Percentiles rank a stretch among this genome's conserved stretches.
phyloP scores from a whole-genome alignment of 2,329 filamentous ascomycete species.

The Phyllosticta capitalensis region DNA sequence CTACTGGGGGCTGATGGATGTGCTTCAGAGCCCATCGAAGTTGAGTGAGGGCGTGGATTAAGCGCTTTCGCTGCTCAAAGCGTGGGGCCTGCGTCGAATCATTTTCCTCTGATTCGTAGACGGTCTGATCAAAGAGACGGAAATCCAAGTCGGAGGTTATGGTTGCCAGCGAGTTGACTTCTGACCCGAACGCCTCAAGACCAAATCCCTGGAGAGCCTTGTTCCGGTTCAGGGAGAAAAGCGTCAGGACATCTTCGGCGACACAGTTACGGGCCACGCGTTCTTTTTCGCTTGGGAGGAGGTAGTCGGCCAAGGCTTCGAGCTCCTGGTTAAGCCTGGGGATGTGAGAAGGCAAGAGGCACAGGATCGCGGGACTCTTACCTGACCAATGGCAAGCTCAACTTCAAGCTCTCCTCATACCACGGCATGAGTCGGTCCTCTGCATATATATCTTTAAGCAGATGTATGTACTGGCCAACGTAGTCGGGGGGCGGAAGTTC shows the following conservation, averaged over 20 bases:
- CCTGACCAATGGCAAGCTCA: neutral
- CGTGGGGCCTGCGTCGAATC: neutral
- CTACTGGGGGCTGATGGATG: neutral
- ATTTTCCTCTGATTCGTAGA: neutral
- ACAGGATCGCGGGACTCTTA: neutral
- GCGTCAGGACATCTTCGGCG: slow-evolving; percentile 15
- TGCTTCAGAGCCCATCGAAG: neutral
- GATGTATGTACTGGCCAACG: neutral
- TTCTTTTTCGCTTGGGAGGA: slow-evolving; percentile 37
- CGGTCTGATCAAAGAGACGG: slow-evolving; percentile 22
- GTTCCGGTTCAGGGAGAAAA: neutral
- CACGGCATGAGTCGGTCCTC: slow-evolving; percentile 1
- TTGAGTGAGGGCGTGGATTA: neutral
- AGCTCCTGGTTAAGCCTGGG: slow-evolving; percentile 38
- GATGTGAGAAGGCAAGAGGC: neutral
- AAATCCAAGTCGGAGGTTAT: slow-evolving; percentile 47
- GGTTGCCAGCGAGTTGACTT: slow-evolving; percentile 42
- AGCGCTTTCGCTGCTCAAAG: neutral
- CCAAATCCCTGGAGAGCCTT: neutral
- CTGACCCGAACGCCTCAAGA: slow-evolving; percentile 44
- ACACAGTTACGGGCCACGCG: slow-evolving; percentile 26
- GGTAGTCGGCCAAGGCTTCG: slow-evolving; percentile 34
- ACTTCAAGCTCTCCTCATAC: neutral
- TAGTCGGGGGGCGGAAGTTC: slow-evolving; percentile 1
- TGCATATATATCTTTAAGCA: neutral